phyloP scores from a whole-genome alignment of 2,329 filamentous ascomycete genomes.

The Botrytis elliptica region DNA sequence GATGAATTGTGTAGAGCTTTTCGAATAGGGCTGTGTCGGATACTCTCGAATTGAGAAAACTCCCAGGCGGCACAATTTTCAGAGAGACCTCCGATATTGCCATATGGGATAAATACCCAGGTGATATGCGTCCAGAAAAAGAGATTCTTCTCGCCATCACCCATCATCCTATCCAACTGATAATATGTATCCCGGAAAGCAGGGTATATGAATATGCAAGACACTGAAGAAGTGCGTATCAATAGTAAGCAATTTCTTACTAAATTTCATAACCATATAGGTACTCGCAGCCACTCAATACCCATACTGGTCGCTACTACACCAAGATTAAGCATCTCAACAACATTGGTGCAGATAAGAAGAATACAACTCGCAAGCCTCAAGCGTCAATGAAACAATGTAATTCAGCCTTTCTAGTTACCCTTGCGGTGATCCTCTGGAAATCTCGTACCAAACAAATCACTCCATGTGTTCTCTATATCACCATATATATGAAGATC shows the following conservation, averaged over 20 bases:
- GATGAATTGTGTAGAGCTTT: too few relatives aligned
- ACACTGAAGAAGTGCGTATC: not conserved
- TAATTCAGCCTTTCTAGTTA: not conserved
- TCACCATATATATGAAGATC: not conserved
- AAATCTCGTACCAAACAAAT: not conserved
- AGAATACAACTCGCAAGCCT: not conserved
- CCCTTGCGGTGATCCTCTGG: not conserved
- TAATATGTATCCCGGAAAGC: not conserved
- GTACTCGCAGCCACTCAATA: not conserved
- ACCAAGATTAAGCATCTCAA: not conserved
- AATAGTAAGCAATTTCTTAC: not conserved
- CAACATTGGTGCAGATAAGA: not conserved
- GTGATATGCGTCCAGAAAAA: not conserved
- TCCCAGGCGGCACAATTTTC: too few relatives aligned
- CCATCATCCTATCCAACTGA: not conserved
- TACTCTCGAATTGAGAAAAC: too few relatives aligned
- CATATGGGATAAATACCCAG: too few relatives aligned
- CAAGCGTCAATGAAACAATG: not conserved
- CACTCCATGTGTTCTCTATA: not conserved
- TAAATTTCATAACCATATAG: not conserved
- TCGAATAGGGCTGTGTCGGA: too few relatives aligned
- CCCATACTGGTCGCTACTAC: not conserved
- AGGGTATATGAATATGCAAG: not conserved
- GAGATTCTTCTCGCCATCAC: not conserved
- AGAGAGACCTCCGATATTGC: not conserved